Percentiles rank a stretch among this genome's conserved stretches.
Evolutionary conservation across 2,329 filamentous ascomycete species (phyloP).

Genomic region (Colletotrichum lini): DNA sequence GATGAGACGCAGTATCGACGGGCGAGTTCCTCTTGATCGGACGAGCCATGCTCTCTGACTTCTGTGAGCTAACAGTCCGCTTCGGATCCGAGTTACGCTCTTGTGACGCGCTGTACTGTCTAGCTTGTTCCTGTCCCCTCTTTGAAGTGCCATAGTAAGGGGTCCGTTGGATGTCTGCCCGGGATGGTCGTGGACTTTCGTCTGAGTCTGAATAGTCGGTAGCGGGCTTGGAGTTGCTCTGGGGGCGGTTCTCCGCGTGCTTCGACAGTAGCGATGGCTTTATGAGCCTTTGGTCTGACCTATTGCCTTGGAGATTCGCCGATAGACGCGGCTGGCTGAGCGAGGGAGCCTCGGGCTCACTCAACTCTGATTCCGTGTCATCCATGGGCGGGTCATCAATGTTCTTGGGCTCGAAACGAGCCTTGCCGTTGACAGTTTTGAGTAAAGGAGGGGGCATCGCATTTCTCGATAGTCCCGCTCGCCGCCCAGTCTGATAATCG

Average conservation of each 20-base stretch:
- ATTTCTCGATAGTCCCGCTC: conserved; percentile 6
- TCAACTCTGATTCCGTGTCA: conserved; percentile 21
- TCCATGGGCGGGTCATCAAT: conserved; percentile 17
- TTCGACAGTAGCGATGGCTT: background rate
- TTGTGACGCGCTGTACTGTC: conserved; percentile 13
- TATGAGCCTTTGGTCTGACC: background rate
- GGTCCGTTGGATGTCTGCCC: conserved; percentile 9
- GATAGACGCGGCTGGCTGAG: background rate
- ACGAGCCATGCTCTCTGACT: background rate
- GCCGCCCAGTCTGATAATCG: background rate
- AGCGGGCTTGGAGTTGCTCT: background rate
- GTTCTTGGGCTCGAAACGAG: background rate
- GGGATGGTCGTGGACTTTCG: conserved; percentile 4
- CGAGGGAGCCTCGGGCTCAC: conserved; percentile 8
- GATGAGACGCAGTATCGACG: background rate
- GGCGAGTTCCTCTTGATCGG: conserved; percentile 26
- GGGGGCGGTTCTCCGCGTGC: background rate
- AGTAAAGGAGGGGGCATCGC: background rate
- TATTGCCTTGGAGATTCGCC: background rate
- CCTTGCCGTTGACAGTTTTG: background rate
- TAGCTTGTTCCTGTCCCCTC: conserved; percentile 13
- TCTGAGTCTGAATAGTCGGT: conserved; percentile 11
- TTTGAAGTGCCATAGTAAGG: conserved; percentile 29
- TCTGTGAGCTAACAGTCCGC: conserved; percentile 2
- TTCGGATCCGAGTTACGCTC: background rate